phyloP scores from a whole-genome alignment of 1,139 yeast genomes.

The Candida neerlandica region DNA sequence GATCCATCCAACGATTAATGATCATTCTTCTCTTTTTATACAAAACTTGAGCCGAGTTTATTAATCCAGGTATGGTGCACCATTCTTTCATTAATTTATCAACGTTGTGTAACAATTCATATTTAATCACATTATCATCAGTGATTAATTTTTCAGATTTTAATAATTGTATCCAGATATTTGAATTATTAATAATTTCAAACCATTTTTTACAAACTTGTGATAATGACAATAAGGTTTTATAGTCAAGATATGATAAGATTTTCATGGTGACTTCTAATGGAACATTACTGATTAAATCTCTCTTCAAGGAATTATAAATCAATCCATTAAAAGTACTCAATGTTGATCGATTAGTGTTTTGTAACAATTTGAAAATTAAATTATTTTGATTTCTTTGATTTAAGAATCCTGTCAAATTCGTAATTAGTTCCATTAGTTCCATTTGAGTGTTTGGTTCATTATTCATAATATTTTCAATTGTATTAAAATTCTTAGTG shows the following conservation, averaged over 20 bases:
- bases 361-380: slow-evolving; percentile 65
- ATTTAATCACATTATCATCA: slow-evolving; percentile 34
- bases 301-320: slow-evolving; percentile 66
- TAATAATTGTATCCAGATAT: slow-evolving; percentile 61
- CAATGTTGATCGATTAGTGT: slow-evolving; percentile 66
- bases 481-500: slow-evolving; percentile 8
- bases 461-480: slow-evolving; percentile 27
- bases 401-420: slow-evolving; percentile 38
- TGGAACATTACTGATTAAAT: slow-evolving; percentile 72
- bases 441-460: slow-evolving; percentile 45
- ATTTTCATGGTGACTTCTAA: slow-evolving; percentile 73
- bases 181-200: slow-evolving; percentile 57
- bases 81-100: slow-evolving; percentile 36
- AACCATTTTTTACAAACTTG: slow-evolving; percentile 76
- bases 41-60: slow-evolving; percentile 52
- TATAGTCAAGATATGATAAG: slow-evolving; percentile 65
- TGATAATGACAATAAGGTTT: slow-evolving; percentile 62
- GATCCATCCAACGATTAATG: slow-evolving; percentile 80
- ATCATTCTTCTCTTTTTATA: slow-evolving; percentile 70
- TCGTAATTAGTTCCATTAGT: slow-evolving; percentile 37
- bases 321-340: slow-evolving; percentile 67
- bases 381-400: slow-evolving; percentile 46
- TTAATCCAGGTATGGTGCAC: slow-evolving; percentile 20
- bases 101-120: slow-evolving; percentile 32
- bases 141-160: slow-evolving; percentile 56